Conservation (phyloP, 169 alveolate species). For the Ichthyophthirius multifiliis region DNA sequence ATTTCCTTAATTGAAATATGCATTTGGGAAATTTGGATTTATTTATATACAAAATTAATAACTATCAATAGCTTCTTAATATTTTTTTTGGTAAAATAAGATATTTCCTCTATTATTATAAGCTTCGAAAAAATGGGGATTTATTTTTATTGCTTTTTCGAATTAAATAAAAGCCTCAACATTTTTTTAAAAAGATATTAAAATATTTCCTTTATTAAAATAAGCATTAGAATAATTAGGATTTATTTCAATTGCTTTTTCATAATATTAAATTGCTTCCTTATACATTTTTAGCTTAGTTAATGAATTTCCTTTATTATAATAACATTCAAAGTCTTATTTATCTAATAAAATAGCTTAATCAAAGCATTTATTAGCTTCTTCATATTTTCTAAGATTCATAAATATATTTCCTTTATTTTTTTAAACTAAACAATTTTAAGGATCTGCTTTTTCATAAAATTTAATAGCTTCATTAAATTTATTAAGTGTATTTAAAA, state of each 20-base stretch:
- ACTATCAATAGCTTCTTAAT: background rate
- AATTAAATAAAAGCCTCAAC: too few relatives aligned
- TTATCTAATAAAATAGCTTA: background rate
- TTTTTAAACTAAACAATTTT: too few relatives aligned
- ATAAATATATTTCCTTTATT: too few relatives aligned
- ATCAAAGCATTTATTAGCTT: background rate
- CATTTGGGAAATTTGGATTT: background rate
- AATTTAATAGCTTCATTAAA: too few relatives aligned
- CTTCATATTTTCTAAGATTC: background rate
- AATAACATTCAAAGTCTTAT: too few relatives aligned
- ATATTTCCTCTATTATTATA: too few relatives aligned
- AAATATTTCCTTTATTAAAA: background rate
- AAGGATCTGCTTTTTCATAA: too few relatives aligned
- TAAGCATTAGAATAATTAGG: background rate
- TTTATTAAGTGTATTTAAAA: too few relatives aligned
- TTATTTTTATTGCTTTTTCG: background rate
- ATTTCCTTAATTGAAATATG: background rate
- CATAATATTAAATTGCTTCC: background rate
- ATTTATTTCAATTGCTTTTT: background rate
- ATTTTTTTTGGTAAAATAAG: too few relatives aligned
- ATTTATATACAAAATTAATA: too few relatives aligned
- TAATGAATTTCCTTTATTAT: background rate
- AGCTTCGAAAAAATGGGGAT: background rate
- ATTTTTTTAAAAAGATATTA: too few relatives aligned
- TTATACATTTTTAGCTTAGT: too few relatives aligned